Evolutionary conservation across 345 rosid species (phyloP).

Genomic region (Moricandia arvensis): DNA sequence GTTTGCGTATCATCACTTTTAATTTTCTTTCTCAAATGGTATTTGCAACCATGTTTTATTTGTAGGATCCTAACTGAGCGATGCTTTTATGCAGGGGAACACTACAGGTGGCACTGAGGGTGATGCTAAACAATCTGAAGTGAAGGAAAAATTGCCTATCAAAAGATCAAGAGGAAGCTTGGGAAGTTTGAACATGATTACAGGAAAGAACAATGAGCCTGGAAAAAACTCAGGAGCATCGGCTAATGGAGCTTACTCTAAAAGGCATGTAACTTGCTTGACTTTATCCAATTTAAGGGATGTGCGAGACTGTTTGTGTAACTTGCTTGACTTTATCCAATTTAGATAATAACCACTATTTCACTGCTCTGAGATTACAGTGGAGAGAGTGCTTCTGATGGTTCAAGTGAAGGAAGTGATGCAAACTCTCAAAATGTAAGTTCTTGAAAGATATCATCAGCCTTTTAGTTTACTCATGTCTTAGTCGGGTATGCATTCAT

Average conservation of each 20-base stretch:
- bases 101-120: constrained; percentile 67
- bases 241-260: constrained; percentile 82
- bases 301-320: background rate
- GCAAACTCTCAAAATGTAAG: constrained; percentile 89
- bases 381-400: constrained; percentile 91
- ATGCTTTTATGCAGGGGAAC: constrained; percentile 56
- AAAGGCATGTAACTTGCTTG: constrained; percentile 57
- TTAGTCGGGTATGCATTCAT: background rate
- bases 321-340: constrained; percentile 1
- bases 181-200: constrained; percentile 92
- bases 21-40: constrained; percentile 16
- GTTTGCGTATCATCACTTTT: constrained; percentile 32
- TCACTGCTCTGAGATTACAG: constrained; percentile 47
- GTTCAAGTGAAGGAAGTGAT: constrained; percentile 97
- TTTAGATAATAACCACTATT: background rate
- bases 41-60: constrained; percentile 11
- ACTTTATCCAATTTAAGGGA: background rate
- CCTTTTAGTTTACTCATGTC: background rate
- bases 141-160: constrained; percentile 90
- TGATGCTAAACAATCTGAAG: constrained; percentile 77
- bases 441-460: constrained; percentile 12
- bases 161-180: constrained; percentile 98
- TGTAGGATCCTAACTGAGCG: constrained; percentile 21
- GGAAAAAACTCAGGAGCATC: constrained; percentile 71
- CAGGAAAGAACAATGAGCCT: constrained; percentile 70